phyloP scores from a whole-genome alignment of 1,284 basidiomycete genomes.

The Pyrrhoderma lamaoense region DNA sequence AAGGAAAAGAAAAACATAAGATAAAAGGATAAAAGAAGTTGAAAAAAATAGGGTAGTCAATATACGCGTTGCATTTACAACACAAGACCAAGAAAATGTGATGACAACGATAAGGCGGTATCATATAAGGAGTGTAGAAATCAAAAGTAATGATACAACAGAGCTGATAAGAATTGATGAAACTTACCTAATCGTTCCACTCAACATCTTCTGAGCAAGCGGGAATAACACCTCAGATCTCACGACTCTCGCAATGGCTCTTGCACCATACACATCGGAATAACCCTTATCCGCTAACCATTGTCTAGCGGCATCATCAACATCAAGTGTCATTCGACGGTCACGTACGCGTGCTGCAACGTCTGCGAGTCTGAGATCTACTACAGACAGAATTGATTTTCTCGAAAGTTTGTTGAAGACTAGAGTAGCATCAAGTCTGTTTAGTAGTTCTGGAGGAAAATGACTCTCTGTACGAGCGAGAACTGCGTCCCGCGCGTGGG shows the following conservation, averaged over 20 bases:
- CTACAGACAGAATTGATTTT: conserved; percentile 68
- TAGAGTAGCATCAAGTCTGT: conserved; percentile 80
- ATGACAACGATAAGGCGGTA: too few species aligned
- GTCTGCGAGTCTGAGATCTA: conserved; percentile 68
- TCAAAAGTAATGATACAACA: not conserved
- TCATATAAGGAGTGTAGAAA: not conserved
- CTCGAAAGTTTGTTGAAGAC: conserved; percentile 87
- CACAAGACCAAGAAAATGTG: too few species aligned
- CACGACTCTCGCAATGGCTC: conserved; percentile 78
- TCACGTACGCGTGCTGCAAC: conserved; percentile 60
- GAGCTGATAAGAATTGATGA: too few species aligned
- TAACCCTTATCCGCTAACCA: conserved; percentile 82
- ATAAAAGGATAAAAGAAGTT: too few species aligned
- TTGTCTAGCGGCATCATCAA: conserved; percentile 53
- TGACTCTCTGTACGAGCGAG: conserved; percentile 66
- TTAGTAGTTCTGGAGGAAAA: conserved; percentile 89
- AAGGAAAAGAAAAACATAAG: not conserved
- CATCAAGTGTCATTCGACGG: conserved; percentile 66
- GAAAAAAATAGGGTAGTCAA: too few species aligned
- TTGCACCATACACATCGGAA: conserved; percentile 80
- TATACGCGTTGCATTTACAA: too few species aligned
- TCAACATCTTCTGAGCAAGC: conserved; percentile 67
- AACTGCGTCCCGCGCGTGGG: conserved; percentile 61
- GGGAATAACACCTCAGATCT: conserved; percentile 73
- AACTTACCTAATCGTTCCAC: conserved; percentile 65